Percentiles rank a stretch among this genome's conserved stretches.
Conservation (phyloP, 1,284 basidiomycete genomes). For the Trametes sp. region DNA sequence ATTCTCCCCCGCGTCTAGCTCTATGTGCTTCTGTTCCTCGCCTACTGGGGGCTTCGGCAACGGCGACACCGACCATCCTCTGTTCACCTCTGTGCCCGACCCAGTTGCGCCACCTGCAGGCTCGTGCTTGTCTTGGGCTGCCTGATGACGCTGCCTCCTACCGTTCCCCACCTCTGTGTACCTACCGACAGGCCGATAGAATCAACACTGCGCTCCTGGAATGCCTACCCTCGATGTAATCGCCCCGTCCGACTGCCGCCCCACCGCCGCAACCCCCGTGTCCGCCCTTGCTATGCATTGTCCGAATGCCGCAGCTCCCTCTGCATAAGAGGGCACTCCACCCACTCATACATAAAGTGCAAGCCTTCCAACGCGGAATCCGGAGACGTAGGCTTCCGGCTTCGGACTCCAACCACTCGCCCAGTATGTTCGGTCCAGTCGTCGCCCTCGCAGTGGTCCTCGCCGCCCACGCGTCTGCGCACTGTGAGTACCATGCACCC, state of each 20-base stretch:
- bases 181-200: too few species aligned
- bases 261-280: too few species aligned
- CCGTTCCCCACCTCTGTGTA: too few species aligned
- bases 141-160: too few species aligned
- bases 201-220: too few species aligned
- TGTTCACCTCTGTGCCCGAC: too few species aligned
- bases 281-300: too few species aligned
- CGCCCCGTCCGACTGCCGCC: too few species aligned
- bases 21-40: not conserved
- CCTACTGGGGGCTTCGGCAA: not conserved
- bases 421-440: constrained; percentile 19
- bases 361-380: not conserved
- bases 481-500: constrained; percentile 8
- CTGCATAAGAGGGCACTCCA: constrained; percentile 6
- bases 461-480: constrained; percentile 16
- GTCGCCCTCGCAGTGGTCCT: constrained; percentile 14
- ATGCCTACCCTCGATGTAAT: not conserved
- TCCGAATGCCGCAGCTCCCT: not conserved
- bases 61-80: too few species aligned
- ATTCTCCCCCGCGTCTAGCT: too few species aligned
- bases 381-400: not conserved
- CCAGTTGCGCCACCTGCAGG: too few species aligned
- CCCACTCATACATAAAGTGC: not conserved
- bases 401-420: not conserved
- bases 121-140: too few species aligned